phyloP scores from a whole-genome alignment of 306 rosid species.

The Calophaca sinica region DNA sequence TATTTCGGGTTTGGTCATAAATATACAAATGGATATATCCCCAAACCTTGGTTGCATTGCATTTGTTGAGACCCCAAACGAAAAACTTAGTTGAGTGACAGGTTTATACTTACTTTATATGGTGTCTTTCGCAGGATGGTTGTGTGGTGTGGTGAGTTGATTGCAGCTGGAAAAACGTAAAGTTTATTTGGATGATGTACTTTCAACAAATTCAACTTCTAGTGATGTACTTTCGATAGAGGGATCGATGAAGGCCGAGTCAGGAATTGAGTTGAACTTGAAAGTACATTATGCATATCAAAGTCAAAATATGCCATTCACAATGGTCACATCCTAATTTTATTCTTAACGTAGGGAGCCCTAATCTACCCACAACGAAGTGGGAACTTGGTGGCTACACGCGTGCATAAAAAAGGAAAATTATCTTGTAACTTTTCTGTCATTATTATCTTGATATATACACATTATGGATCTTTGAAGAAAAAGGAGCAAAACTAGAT shows the following conservation, averaged over 20 bases:
- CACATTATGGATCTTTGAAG: slow-evolving; percentile 8
- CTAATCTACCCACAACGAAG: slow-evolving; percentile 40
- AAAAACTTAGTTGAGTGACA: neutral
- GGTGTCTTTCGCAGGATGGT: neutral
- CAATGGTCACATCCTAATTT: slow-evolving; percentile 48
- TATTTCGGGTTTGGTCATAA: no score
- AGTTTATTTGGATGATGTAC: neutral
- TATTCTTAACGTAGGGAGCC: slow-evolving; percentile 35
- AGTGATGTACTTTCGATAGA: slow-evolving; percentile 23
- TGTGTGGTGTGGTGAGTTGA: neutral
- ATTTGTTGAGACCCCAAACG: neutral
- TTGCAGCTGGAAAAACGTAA: neutral
- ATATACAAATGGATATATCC: no score
- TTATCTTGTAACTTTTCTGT: slow-evolving; percentile 17
- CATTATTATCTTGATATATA: slow-evolving; percentile 30
- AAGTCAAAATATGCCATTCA: slow-evolving; percentile 45
- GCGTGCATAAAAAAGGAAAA: slow-evolving; percentile 43
- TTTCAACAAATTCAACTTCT: neutral
- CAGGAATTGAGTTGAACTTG: neutral
- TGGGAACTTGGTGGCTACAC: slow-evolving; percentile 48
- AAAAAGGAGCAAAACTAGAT: slow-evolving; percentile 28
- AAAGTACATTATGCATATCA: slow-evolving; percentile 11
- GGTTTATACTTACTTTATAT: neutral
- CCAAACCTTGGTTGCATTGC: neutral
- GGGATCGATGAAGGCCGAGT: neutral